phyloP scores from a whole-genome alignment of 768 basidiomycete species.

The Mycena olivaceomarginata region DNA sequence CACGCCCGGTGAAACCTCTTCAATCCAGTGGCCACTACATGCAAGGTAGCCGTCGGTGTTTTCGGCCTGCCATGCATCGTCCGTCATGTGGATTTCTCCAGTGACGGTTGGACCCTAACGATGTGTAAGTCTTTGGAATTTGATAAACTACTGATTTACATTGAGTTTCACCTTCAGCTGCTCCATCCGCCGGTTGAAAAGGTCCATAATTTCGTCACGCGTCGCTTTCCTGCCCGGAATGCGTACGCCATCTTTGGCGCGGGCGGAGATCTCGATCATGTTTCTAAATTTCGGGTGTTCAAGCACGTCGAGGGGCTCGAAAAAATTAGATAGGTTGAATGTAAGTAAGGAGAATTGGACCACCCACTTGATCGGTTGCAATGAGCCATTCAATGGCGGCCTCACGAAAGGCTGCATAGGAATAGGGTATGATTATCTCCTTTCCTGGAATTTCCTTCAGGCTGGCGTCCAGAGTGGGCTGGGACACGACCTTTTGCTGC shows the following conservation, averaged over 20 bases:
- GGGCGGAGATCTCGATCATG: conserved; percentile 56
- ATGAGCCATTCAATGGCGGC: conserved; percentile 58
- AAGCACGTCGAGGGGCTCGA: conserved; percentile 49
- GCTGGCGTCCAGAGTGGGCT: not conserved
- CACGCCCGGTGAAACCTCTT: conserved; percentile 46
- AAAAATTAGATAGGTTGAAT: not conserved
- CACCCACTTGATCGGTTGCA: conserved; percentile 56
- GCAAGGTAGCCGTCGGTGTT: conserved; percentile 62
- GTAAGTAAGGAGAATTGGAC: not conserved
- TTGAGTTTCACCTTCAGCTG: conserved; percentile 16
- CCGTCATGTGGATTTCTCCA: conserved; percentile 55
- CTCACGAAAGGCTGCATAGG: conserved; percentile 40
- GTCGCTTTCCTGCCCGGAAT: conserved; percentile 52
- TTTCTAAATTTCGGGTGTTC: conserved; percentile 55
- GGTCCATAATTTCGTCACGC: conserved; percentile 48
- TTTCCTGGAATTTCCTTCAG: not conserved
- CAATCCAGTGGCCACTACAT: conserved; percentile 61
- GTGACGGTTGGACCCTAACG: conserved; percentile 43
- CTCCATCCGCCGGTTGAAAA: conserved; percentile 40
- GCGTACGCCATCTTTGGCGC: conserved; percentile 53
- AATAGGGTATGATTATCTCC: conserved; percentile 18
- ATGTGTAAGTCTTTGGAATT: not conserved
- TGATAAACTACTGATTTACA: conserved; percentile 21
- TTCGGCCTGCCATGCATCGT: conserved; percentile 63
- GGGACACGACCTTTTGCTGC: not conserved